phyloP scores from a whole-genome alignment of 2,329 filamentous ascomycete species.

The Trichoderma sp. region DNA sequence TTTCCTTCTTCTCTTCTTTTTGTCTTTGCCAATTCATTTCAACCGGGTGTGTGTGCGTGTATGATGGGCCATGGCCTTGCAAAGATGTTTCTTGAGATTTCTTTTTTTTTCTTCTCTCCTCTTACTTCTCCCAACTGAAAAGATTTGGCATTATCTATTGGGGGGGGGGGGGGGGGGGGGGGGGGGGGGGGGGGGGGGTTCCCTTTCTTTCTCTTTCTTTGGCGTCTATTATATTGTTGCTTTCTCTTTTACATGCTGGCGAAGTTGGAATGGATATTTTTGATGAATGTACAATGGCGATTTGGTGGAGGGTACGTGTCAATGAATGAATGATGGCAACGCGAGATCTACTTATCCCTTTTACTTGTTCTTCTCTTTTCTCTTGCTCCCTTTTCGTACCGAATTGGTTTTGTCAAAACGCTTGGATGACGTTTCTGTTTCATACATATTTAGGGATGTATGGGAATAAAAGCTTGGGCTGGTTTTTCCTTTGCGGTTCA shows the following conservation, averaged over 20 bases:
- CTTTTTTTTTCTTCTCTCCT: not conserved
- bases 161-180: no score
- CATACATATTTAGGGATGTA: not conserved
- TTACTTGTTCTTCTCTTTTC: not conserved
- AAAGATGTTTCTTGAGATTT: not conserved
- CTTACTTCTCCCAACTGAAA: not conserved
- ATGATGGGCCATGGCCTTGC: not conserved
- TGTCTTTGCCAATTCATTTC: no score
- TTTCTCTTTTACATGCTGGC: not conserved
- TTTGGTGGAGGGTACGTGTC: not conserved
- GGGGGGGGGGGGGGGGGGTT: no score
- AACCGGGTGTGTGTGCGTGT: not conserved
- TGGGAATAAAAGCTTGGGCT: conserved; percentile 16
- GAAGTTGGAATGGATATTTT: not conserved
- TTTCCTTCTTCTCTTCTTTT: not conserved
- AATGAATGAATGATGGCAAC: conserved; percentile 16
- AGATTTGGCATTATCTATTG: not conserved
- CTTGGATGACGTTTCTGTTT: not conserved
- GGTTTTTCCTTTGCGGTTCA: not conserved
- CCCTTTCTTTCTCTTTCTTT: not conserved
- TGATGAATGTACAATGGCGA: not conserved
- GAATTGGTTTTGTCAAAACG: not conserved
- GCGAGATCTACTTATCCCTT: not conserved
- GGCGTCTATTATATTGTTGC: not conserved
- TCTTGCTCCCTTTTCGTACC: not conserved